Evolutionary conservation across 345 rosid species (phyloP).

Genomic region (Eucalyptus guilfoylei): DNA sequence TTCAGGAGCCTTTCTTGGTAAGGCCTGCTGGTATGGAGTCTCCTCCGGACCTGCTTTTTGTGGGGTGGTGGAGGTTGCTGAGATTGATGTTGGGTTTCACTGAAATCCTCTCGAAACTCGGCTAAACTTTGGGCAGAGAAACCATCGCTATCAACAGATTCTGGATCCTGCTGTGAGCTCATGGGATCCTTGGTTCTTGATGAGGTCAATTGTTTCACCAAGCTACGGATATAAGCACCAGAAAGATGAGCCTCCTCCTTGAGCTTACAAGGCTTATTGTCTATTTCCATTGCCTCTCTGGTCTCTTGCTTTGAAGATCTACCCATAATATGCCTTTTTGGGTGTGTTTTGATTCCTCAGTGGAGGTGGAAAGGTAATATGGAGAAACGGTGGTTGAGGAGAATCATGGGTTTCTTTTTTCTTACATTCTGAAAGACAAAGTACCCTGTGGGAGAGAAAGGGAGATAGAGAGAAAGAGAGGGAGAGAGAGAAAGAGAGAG

Average conservation of each 20-base stretch:
- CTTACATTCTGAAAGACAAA: constrained; percentile 20
- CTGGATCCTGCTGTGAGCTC: constrained; percentile 15
- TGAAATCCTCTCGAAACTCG: background rate
- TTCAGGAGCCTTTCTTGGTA: constrained; percentile 93
- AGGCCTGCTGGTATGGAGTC: constrained; percentile 89
- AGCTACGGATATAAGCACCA: constrained; percentile 63
- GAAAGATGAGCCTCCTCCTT: constrained; percentile 41
- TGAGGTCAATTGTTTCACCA: constrained; percentile 64
- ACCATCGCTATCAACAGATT: constrained; percentile 6
- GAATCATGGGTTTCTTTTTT: constrained; percentile 14
- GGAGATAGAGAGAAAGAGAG: background rate
- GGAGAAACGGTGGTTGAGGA: constrained; percentile 7
- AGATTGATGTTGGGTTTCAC: background rate
- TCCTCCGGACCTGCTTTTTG: constrained; percentile 90
- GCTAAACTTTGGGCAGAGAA: constrained; percentile 12
- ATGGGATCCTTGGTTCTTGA: constrained; percentile 40
- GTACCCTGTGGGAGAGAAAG: constrained; percentile 14
- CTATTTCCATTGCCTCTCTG: constrained; percentile 21
- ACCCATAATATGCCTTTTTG: constrained; percentile 22
- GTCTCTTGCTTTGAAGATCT: constrained; percentile 26
- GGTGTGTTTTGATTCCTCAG: background rate
- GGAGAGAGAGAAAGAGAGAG: background rate
- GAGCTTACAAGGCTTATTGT: constrained; percentile 1
- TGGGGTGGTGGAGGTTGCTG: constrained; percentile 43
- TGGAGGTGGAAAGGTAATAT: background rate